A percentile compares a stretch with the other conserved stretches of the same genome.
Evolutionary conservation across 148 eudicot species (phyloP).

Genomic region (Oxyria digyna): DNA sequence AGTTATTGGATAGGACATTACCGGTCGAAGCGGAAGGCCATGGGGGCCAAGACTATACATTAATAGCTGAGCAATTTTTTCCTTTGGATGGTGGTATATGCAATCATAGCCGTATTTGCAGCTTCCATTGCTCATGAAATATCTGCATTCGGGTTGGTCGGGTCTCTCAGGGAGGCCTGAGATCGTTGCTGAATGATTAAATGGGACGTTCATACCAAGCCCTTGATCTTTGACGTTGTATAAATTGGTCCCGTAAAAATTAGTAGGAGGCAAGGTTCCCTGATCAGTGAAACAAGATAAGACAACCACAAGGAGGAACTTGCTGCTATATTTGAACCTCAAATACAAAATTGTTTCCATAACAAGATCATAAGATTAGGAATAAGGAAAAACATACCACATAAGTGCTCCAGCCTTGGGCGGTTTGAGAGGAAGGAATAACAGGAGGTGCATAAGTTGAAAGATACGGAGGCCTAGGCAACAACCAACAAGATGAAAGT

Average conservation of each 20-base stretch:
- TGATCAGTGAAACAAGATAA: not conserved
- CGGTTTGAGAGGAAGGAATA: constrained; percentile 1
- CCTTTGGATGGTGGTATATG: constrained; percentile 55
- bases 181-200: not conserved
- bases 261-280: constrained; percentile 2
- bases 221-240: constrained; percentile 6
- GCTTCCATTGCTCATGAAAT: constrained; percentile 47
- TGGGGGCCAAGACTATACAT: constrained; percentile 27
- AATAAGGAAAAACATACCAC: constrained; percentile 5
- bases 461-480: constrained; percentile 1
- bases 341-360: not conserved
- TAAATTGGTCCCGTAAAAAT: not conserved
- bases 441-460: not conserved
- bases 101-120: constrained; percentile 54
- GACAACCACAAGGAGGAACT: not conserved
- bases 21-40: constrained; percentile 55
- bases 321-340: too few relatives aligned
- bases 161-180: constrained; percentile 34
- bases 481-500: constrained; percentile 13
- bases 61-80: constrained; percentile 20
- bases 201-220: not conserved
- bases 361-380: not conserved
- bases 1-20: constrained; percentile 17
- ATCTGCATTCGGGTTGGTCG: constrained; percentile 48
- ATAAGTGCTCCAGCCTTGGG: constrained; percentile 15